Conservation (phyloP, 768 basidiomycete species). For the Hypsizygus marmoreus region DNA sequence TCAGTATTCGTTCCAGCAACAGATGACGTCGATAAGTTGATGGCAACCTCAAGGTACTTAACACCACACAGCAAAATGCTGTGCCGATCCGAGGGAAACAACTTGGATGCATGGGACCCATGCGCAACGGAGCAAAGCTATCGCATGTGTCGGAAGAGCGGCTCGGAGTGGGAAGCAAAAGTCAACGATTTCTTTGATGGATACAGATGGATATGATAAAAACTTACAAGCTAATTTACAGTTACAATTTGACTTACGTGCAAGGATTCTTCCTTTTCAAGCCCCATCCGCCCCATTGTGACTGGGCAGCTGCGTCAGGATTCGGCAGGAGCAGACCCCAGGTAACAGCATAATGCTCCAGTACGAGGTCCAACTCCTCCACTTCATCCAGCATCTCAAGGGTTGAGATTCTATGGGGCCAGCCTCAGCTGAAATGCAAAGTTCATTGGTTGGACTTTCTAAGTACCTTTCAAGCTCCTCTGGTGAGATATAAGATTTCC, state of each 20-base stretch:
- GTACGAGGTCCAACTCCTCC: slow-evolving; percentile 90
- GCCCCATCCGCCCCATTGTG: slow-evolving; percentile 38
- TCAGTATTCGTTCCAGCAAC: no score
- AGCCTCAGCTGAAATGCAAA: background rate
- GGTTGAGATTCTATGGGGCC: slow-evolving; percentile 58
- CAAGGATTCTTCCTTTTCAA: slow-evolving; percentile 20
- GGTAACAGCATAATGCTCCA: slow-evolving; percentile 86
- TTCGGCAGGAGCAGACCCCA: slow-evolving; percentile 53
- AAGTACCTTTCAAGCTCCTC: slow-evolving; percentile 62
- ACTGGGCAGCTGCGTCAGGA: slow-evolving; percentile 8
- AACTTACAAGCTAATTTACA: no score
- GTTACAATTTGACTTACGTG: background rate
- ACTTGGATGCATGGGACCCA: no score
- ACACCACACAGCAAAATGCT: no score
- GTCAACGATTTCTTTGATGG: no score
- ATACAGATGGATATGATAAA: no score
- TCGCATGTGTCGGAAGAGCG: no score
- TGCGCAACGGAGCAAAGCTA: no score
- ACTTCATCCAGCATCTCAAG: slow-evolving; percentile 92
- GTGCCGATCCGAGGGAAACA: no score
- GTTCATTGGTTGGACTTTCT: background rate
- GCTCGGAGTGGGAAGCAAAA: no score
- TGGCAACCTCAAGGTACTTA: no score
- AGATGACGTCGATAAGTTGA: no score
- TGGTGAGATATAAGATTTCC: slow-evolving; percentile 45